A percentile compares a stretch with the other conserved stretches of the same genome.
phyloP scores from a whole-genome alignment of 202 grass and related monocot genomes.

The Panicum hallii region DNA sequence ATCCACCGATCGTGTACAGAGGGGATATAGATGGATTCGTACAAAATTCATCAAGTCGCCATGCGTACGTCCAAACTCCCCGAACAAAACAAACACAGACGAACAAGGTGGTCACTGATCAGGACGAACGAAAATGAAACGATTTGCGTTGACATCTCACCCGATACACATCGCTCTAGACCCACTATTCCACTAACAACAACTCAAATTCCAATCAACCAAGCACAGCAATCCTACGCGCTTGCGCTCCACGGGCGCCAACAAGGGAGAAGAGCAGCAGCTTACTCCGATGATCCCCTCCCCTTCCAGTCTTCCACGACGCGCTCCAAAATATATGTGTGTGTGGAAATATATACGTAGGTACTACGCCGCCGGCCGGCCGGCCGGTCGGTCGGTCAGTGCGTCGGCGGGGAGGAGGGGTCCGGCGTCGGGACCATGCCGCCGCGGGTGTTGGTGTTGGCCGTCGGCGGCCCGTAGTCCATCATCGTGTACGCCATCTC shows the following conservation, averaged over 20 bases:
- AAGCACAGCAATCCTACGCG: neutral
- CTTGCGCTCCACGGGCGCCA: neutral
- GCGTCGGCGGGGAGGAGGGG: constrained; percentile 47
- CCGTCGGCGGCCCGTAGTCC: constrained; percentile 60
- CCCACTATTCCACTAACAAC: neutral
- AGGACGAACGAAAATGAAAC: neutral
- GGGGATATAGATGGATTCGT: neutral
- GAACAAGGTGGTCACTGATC: neutral
- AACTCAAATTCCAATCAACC: neutral
- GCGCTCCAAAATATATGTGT: neutral
- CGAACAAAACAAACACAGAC: neutral
- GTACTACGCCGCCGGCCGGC: neutral
- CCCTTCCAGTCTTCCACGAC: neutral
- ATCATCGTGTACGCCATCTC: constrained; percentile 50
- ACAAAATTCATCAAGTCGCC: neutral
- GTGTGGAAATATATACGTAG: neutral
- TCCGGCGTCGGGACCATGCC: constrained; percentile 48
- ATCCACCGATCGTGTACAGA: neutral
- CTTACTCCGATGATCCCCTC: neutral
- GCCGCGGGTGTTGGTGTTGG: constrained; percentile 76
- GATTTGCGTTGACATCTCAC: neutral
- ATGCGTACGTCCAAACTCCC: neutral
- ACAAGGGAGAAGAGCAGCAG: neutral
- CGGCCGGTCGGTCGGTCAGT: neutral
- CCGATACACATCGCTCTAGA: neutral